Conservation (phyloP, 2,329 filamentous ascomycete genomes). For the Aspergillus jensenii region DNA sequence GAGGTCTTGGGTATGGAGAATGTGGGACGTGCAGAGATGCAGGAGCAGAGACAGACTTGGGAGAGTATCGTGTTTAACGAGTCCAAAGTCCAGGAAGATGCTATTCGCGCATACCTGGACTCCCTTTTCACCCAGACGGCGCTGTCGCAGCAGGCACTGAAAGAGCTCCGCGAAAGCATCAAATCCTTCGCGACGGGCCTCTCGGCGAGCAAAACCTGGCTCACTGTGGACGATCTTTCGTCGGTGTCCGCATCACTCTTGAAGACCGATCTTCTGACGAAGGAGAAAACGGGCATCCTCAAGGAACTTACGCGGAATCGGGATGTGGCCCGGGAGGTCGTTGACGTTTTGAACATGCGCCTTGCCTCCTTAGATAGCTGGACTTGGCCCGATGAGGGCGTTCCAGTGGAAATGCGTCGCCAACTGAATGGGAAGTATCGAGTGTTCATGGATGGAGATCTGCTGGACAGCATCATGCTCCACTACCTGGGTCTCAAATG, state of each 20-base stretch:
- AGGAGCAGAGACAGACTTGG: slow-evolving; percentile 55
- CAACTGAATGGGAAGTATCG: slow-evolving; percentile 60
- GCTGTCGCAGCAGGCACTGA: slow-evolving; percentile 43
- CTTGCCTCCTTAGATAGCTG: slow-evolving; percentile 52
- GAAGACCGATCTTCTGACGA: slow-evolving; percentile 51
- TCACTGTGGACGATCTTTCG: slow-evolving; percentile 44
- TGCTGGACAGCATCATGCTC: slow-evolving; percentile 56
- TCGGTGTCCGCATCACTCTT: slow-evolving; percentile 52
- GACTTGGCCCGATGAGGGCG: slow-evolving; percentile 49
- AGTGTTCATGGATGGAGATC: slow-evolving; percentile 60
- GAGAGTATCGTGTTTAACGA: slow-evolving; percentile 56
- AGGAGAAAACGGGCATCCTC: slow-evolving; percentile 52
- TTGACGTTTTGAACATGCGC: slow-evolving; percentile 59
- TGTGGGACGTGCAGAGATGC: slow-evolving; percentile 55
- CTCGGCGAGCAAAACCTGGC: slow-evolving; percentile 32
- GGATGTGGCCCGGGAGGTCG: slow-evolving; percentile 53
- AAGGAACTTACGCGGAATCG: slow-evolving; percentile 52
- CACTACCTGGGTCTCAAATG: slow-evolving; percentile 56
- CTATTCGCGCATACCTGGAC: slow-evolving; percentile 53
- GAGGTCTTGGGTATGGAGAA: slow-evolving; percentile 44
- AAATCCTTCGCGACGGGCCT: slow-evolving; percentile 36
- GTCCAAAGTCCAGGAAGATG: slow-evolving; percentile 45
- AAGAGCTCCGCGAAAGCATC: slow-evolving; percentile 42
- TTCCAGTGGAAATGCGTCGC: slow-evolving; percentile 52
- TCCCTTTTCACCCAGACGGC: slow-evolving; percentile 50